Percentiles rank a stretch among this genome's conserved stretches.
These are phyloP conservation scores for Solanum aculeatissimum DNA, from an alignment of 305 asterid species.

Conservation along the genomic window DNA sequence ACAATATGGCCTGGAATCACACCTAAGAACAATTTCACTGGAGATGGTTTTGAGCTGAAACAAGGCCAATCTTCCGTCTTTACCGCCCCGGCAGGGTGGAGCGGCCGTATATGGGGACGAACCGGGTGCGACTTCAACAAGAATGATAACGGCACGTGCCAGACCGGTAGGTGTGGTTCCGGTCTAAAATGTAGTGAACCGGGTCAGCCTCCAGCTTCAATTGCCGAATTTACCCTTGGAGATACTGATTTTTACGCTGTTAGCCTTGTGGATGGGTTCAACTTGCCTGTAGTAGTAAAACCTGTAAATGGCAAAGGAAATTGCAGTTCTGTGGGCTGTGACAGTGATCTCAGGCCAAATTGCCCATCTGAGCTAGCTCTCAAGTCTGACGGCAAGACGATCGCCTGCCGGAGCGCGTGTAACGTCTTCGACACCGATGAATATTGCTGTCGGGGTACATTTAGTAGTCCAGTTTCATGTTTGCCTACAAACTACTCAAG, in stretches of 20 bases:
- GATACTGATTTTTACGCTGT: constrained; percentile 46
- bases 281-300: constrained; percentile 42
- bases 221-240: constrained; percentile 56
- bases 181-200: constrained; percentile 34
- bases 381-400: constrained; percentile 12
- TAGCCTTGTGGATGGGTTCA: constrained; percentile 77
- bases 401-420: constrained; percentile 64
- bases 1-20: constrained; percentile 58
- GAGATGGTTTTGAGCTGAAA: constrained; percentile 38
- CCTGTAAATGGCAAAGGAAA: constrained; percentile 39
- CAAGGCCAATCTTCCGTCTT: constrained; percentile 47
- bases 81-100: constrained; percentile 40
- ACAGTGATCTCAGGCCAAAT: constrained; percentile 31
- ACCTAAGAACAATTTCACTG: constrained; percentile 32
- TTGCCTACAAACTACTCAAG: constrained; percentile 56
- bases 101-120: constrained; percentile 68
- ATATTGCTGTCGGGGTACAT: constrained; percentile 49
- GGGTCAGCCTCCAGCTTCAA: constrained; percentile 50
- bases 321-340: constrained; percentile 51
- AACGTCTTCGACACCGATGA: constrained; percentile 40
- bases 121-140: constrained; percentile 46
- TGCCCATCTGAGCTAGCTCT: constrained; percentile 51
- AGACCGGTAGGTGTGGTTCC: constrained; percentile 48
- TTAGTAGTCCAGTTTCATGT: constrained; percentile 45
- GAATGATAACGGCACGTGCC: constrained; percentile 40